A percentile compares a stretch with the other conserved stretches of the same genome.
Conservation (phyloP, 352 stramenopile genomes). For the Synura sp. region DNA sequence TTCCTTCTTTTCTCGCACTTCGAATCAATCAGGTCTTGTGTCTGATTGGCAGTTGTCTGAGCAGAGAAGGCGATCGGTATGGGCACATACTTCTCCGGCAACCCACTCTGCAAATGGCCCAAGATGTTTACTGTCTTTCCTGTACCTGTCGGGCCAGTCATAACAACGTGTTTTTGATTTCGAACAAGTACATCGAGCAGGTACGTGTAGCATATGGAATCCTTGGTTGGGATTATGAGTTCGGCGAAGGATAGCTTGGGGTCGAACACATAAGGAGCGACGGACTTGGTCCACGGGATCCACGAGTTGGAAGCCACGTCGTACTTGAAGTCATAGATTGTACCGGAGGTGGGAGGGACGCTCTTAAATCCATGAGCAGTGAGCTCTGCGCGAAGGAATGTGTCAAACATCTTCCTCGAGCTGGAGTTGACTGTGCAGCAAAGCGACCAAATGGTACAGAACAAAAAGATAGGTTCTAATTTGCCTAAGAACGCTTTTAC, state of each 20-base stretch:
- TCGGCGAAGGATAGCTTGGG: conserved; percentile 73
- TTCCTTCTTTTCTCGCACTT: conserved; percentile 88
- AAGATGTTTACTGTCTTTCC: conserved; percentile 91
- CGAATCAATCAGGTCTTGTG: conserved; percentile 79
- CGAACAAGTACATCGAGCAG: conserved; percentile 74
- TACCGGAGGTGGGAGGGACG: conserved; percentile 57
- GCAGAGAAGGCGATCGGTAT: conserved; percentile 80
- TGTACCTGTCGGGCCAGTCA: conserved; percentile 85
- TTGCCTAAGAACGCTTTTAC: conserved; percentile 72
- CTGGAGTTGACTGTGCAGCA: conserved; percentile 76
- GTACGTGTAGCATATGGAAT: conserved; percentile 84
- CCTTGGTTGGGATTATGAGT: conserved; percentile 83
- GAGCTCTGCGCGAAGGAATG: conserved; percentile 75
- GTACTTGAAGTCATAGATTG: conserved; percentile 85
- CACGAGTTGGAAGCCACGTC: conserved; percentile 67
- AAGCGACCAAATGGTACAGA: conserved; percentile 82
- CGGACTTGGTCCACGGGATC: conserved; percentile 83
- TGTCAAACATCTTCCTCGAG: conserved; percentile 71
- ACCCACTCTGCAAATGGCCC: conserved; percentile 74
- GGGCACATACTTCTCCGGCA: conserved; percentile 80
- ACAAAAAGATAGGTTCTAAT: conserved; percentile 81
- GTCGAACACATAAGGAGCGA: conserved; percentile 62
- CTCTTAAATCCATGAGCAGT: conserved; percentile 50
- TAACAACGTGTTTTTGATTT: conserved; percentile 77
- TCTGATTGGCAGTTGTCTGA: conserved; percentile 85